Percentiles rank a stretch among this genome's conserved stretches.
These are phyloP conservation scores for Solanum appendiculatum DNA, from an alignment of 257 asterid genomes.

Conservation along the genomic window DNA sequence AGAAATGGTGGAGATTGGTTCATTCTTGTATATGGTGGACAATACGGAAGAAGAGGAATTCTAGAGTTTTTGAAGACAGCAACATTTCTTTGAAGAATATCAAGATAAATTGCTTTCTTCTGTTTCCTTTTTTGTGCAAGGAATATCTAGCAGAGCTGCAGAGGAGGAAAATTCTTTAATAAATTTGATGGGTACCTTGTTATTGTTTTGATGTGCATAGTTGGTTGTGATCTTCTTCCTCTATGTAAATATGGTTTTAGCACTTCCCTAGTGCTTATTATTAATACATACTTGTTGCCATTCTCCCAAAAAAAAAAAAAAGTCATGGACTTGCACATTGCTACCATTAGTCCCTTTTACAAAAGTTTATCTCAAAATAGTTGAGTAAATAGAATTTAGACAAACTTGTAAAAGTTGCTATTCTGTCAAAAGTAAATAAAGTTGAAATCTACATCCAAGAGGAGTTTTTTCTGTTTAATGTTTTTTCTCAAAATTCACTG, in stretches of 20 bases:
- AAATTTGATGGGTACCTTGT: not conserved
- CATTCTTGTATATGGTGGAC: not conserved
- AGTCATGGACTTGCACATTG: not conserved
- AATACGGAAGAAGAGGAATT: not conserved
- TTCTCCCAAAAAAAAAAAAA: not conserved
- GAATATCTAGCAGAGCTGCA: not conserved
- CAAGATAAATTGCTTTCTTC: not conserved
- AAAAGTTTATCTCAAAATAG: not conserved
- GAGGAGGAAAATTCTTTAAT: not conserved
- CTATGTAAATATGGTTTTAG: not conserved
- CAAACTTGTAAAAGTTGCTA: not conserved
- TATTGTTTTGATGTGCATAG: not conserved
- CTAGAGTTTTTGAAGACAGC: not conserved
- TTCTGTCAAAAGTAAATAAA: not conserved
- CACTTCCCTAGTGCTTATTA: not conserved
- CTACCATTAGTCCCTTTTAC: not conserved
- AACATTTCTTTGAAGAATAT: not conserved
- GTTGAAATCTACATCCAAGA: not conserved
- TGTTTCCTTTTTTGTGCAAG: not conserved
- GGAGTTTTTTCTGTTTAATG: not conserved
- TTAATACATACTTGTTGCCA: not conserved
- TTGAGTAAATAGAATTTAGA: not conserved
- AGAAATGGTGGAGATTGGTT: not conserved
- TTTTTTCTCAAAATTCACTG: not conserved
- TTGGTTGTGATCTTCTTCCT: not conserved